Base-by-base conservation (phyloP, 805 yeast species). In the Candida alai region DNA sequence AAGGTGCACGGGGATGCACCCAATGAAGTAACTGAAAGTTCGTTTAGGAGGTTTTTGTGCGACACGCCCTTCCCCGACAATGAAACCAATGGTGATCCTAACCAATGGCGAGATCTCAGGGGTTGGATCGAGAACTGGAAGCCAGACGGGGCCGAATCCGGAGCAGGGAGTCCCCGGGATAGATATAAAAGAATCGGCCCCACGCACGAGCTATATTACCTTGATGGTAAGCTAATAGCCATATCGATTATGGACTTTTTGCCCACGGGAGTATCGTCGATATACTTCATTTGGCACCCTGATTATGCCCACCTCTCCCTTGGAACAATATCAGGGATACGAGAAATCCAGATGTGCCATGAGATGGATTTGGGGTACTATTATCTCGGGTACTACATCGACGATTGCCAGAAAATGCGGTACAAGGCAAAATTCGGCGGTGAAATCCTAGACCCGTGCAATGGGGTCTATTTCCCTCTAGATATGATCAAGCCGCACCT, bases 251-350 rank as follows among this genome's bases (percentile, higher is more conserved):
- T 83, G 19, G 97, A 88, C 55, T 60, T 88, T 14, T 55, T 89
- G 21, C 95, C 95, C 0, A 56, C 74, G 17, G 82, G 85, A 0
- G 54, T 89, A 0, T 86, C 96, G 0, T 79, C 95, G 0, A 89
- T 89, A 1, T 88, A 89, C 53, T 84, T 89, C 52, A 76, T 88
- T 9, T 86, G 93, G 84, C 89, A 87, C 51, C 93, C 94, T 0
- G 89, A 78, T 35, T 81, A 68, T 50, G 78, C 80, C 4, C 68
- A 74, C 33, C 60, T 79, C 44, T 80, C 85, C 0, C 54, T 88
- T 19, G 97, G 97, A 0, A 85, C 85, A 17, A 52, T 88, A 2
- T 78, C 88, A 40, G 90, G 85, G 0, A 48, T 87, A 18, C 58
- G 84, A 24, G 97, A 88, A 49, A 59, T 85, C 24, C 65, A 74